Percentiles rank a stretch among this genome's conserved stretches.
Evolutionary conservation across 208 protist species (phyloP).

Genomic region (Leishmania tarentolae): DNA sequence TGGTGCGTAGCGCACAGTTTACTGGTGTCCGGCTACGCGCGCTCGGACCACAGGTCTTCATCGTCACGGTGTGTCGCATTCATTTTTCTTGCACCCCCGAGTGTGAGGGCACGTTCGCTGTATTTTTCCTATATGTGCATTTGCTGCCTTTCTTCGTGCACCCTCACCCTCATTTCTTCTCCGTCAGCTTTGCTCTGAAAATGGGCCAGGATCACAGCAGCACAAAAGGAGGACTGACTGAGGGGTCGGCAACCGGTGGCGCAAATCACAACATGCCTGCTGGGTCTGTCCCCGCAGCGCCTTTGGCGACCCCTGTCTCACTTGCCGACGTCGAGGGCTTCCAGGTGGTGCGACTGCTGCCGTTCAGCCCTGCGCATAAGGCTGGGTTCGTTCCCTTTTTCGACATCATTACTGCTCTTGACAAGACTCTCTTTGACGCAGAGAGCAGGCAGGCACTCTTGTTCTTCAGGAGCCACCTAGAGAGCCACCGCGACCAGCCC

Average conservation of each 20-base stretch:
- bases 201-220: conserved; percentile 66
- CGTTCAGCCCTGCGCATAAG: conserved; percentile 73
- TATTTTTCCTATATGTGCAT: background rate
- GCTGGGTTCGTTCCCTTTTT: conserved; percentile 86
- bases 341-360: conserved; percentile 76
- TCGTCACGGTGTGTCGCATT: background rate
- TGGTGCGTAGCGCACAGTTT: background rate
- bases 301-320: conserved; percentile 2
- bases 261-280: background rate
- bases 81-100: background rate
- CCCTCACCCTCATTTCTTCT: background rate
- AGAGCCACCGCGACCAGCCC: conserved; percentile 33
- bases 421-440: conserved; percentile 39
- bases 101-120: background rate
- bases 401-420: conserved; percentile 82
- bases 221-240: background rate
- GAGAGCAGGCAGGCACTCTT: conserved; percentile 27
- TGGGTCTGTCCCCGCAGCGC: background rate
- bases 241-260: background rate
- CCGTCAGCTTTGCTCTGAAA: background rate
- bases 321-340: conserved; percentile 63
- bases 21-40: background rate
- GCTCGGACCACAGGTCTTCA: background rate
- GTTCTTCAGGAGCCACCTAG: conserved; percentile 66
- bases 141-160: background rate